Evolutionary conservation across 495 filamentous ascomycete species (phyloP).

Genomic region (Aspergillus wentii): DNA sequence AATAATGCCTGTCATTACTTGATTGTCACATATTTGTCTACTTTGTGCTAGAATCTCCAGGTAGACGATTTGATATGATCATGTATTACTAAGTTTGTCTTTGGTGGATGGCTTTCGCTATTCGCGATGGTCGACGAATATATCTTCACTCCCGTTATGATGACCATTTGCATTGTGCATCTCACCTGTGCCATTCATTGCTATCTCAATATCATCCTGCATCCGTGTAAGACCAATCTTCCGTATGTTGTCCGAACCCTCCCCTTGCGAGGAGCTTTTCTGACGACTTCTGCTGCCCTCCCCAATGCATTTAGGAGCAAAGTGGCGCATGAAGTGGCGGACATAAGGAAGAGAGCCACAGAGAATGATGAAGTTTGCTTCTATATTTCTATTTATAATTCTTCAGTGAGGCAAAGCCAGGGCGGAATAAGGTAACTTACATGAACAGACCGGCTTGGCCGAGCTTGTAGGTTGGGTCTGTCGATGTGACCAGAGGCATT

Average conservation of each 20-base stretch:
- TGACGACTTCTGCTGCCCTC: conserved; percentile 2
- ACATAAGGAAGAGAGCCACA: conserved; percentile 19
- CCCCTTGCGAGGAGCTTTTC: not conserved
- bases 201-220: conserved; percentile 13
- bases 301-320: conserved; percentile 16
- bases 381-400: conserved; percentile 12
- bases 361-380: conserved; percentile 24
- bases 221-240: conserved; percentile 10
- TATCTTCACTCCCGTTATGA: too few relatives aligned
- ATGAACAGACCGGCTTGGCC: conserved; percentile 14
- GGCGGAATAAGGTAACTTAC: conserved; percentile 4
- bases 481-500: conserved; percentile 11
- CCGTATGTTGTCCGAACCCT: conserved; percentile 1
- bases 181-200: too few relatives aligned
- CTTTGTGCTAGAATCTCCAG: too few relatives aligned
- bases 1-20: too few relatives aligned
- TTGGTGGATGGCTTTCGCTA: too few relatives aligned
- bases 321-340: conserved; percentile 17
- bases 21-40: too few relatives aligned
- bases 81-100: too few relatives aligned
- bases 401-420: not conserved
- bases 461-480: conserved; percentile 16
- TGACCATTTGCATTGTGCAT: too few relatives aligned
- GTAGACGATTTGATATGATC: too few relatives aligned
- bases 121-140: too few relatives aligned